These are phyloP conservation scores for Babesia divergens DNA, from an alignment of 169 alveolate genomes.

Conservation along the genomic window DNA sequence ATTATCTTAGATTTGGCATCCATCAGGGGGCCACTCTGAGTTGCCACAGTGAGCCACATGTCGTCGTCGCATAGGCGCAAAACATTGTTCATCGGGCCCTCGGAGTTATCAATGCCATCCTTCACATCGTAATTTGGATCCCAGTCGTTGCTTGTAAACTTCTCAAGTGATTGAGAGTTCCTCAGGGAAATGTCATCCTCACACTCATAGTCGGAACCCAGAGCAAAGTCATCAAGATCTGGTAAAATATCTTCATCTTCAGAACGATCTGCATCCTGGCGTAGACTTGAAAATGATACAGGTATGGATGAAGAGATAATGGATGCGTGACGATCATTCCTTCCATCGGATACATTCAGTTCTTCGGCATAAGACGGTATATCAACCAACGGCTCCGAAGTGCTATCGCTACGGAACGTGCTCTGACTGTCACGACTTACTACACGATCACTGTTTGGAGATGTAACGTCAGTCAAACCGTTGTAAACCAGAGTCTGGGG, in stretches of 20 bases:
- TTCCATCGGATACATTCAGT: background rate
- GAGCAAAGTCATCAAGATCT: background rate
- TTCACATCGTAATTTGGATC: slow-evolving; percentile 24
- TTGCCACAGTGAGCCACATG: slow-evolving; percentile 12
- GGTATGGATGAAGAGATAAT: background rate
- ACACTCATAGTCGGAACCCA: background rate
- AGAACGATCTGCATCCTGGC: background rate
- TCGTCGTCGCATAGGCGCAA: slow-evolving; percentile 45
- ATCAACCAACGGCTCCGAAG: slow-evolving; percentile 32
- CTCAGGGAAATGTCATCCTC: background rate
- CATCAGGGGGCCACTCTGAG: slow-evolving; percentile 1
- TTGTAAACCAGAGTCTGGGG: slow-evolving; percentile 52
- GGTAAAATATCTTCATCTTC: background rate
- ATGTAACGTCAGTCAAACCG: slow-evolving; percentile 4
- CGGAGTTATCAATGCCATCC: background rate
- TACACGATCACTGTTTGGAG: slow-evolving; percentile 8
- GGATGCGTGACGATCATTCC: background rate
- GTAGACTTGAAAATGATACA: background rate
- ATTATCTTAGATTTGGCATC: slow-evolving; percentile 17
- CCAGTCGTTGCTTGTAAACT: slow-evolving; percentile 20
- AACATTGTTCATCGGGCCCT: background rate
- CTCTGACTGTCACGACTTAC: slow-evolving; percentile 41
- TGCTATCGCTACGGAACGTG: slow-evolving; percentile 46
- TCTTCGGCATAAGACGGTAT: background rate
- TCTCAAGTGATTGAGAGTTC: slow-evolving; percentile 3